Base-by-base conservation (phyloP, 169 alveolate genomes). In the Cryptosporidium andersoni region DNA sequence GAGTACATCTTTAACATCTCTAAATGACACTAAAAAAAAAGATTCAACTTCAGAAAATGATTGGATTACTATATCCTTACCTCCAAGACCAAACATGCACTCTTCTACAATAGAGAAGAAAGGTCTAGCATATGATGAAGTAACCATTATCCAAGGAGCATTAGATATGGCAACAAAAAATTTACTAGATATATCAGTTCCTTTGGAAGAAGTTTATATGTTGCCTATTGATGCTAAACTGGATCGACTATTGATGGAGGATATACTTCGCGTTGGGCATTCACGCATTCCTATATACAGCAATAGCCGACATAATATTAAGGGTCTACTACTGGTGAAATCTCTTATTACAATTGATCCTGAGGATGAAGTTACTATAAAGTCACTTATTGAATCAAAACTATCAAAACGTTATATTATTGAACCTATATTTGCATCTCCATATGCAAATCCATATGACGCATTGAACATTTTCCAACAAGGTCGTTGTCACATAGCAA, bases 271-370 rank as follows among this genome's bases (percentile, higher is more conserved):
- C 8, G 85, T 90, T 64, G 98, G 98, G 42, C 95, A 64, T 82
- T 89, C 95, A 40, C 80, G 95, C 42, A 90, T 95, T 16, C 98
- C 98, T 4, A 88, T 95, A 12, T 94, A 88, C 68, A 62, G 92
- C 12, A 92, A 90, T 3, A 51, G 81, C 39, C 68, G 82, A 68
- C 92, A 90, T 36, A 81, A 92, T 67, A 90, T 95, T 42, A 81
- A 91, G 12, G 97, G 97, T 2, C 67, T 93, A 9, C 66, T 95
- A 2, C 58, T 88, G 67, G 82, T 93, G 3, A 92, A 94, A 63
- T 92, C 93, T 40, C 81, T 94, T 47, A 66, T 81, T 49, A 62
- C 88, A n/a, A 66, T 81, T 14, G 89, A 81, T 45, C 85, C 85
- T 16, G 85, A 74, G 40, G 67, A 74, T 14, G 55, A 66, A 14